Percentiles rank a stretch among this genome's conserved stretches.
Conservation (phyloP, 1,139 yeast species). For the Yamadazyma friedrichii region DNA sequence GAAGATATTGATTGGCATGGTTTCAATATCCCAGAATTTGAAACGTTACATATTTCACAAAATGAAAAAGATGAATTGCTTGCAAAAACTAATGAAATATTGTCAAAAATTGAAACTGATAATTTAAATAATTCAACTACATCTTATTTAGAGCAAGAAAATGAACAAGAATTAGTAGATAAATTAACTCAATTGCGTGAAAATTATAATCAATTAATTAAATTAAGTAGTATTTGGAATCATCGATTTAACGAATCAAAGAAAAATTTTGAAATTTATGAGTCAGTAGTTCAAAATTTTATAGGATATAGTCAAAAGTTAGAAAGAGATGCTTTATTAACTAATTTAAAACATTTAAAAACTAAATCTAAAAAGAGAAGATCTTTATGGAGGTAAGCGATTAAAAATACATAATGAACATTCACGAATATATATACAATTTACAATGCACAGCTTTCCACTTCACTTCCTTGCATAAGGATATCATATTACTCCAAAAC, state of each 20-base stretch:
- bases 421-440: conserved; percentile 1
- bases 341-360: conserved; percentile 31
- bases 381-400: conserved; percentile 14
- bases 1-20: conserved; percentile 34
- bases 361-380: conserved; percentile 19
- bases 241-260: conserved; percentile 39
- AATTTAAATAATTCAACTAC: conserved; percentile 33
- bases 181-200: conserved; percentile 29
- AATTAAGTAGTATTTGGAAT: conserved; percentile 50
- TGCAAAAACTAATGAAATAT: conserved; percentile 22
- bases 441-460: neutral
- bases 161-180: conserved; percentile 11
- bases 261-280: conserved; percentile 62
- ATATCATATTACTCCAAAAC: too few relatives aligned
- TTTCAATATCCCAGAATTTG: conserved; percentile 27
- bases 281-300: conserved; percentile 66
- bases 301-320: conserved; percentile 68
- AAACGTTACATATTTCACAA: conserved; percentile 19
- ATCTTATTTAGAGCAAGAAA: conserved; percentile 22
- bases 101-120: conserved; percentile 36
- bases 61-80: conserved; percentile 22
- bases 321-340: conserved; percentile 48
- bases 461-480: neutral
- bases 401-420: conserved; percentile 1
- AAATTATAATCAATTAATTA: conserved; percentile 30